A percentile compares a stretch with the other conserved stretches of the same genome.
These are phyloP conservation scores for Colletotrichum tanaceti DNA, from an alignment of 2,329 filamentous ascomycete species.

Conservation along the genomic window DNA sequence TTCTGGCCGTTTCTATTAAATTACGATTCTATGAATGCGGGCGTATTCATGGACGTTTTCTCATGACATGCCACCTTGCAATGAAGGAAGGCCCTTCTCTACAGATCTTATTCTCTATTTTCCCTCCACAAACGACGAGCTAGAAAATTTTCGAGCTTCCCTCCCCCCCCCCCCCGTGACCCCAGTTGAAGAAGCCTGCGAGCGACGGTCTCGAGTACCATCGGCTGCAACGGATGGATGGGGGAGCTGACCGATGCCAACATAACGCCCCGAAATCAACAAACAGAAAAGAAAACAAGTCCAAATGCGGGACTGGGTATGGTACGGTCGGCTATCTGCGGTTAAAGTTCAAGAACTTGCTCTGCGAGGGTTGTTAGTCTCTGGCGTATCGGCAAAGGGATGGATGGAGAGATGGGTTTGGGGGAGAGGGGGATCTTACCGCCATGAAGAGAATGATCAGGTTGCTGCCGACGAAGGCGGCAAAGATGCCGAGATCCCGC, in stretches of 20 bases:
- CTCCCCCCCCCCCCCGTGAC: background rate
- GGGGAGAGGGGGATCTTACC: constrained; percentile 53
- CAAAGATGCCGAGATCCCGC: constrained; percentile 84
- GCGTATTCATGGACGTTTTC: background rate
- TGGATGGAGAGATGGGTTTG: background rate
- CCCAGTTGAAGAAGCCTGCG: background rate
- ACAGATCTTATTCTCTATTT: background rate
- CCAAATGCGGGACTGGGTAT: background rate
- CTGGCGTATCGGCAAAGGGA: background rate
- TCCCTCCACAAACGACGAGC: background rate
- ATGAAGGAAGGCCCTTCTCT: constrained; percentile 25
- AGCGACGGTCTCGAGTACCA: background rate
- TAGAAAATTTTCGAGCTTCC: background rate
- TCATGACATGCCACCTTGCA: constrained; percentile 3
- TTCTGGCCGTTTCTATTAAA: constrained; percentile 25
- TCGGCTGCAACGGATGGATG: background rate
- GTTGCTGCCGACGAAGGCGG: constrained; percentile 82
- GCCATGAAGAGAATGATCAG: constrained; percentile 69
- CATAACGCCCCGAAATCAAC: constrained; percentile 23
- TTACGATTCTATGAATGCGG: constrained; percentile 23
- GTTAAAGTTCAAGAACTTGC: constrained; percentile 66
- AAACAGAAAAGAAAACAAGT: constrained; percentile 15
- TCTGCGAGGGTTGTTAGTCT: constrained; percentile 47
- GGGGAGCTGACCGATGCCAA: background rate
- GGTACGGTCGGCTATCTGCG: constrained; percentile 52